A percentile compares a stretch with the other conserved stretches of the same genome.
Conservation (phyloP, 2,329 filamentous ascomycete genomes). For the Pyrenochaeta sp. region DNA sequence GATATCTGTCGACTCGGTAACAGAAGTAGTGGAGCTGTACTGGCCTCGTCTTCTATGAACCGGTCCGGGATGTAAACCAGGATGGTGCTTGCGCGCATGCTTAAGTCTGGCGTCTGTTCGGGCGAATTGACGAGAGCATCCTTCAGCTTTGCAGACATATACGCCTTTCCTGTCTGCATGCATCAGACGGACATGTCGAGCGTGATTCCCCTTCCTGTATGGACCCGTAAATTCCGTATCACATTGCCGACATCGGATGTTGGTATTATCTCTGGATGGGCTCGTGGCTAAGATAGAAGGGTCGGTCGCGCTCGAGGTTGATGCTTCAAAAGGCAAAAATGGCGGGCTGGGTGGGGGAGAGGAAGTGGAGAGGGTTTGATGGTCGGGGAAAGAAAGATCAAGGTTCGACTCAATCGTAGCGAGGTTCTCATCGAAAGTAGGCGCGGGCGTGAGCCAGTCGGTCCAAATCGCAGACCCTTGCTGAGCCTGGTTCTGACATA, state of each 20-base stretch:
- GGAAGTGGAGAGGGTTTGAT: neutral
- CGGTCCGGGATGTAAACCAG: slow-evolving; percentile 5
- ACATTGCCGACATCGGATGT: slow-evolving; percentile 8
- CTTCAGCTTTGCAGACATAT: slow-evolving; percentile 6
- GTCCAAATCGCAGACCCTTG: neutral
- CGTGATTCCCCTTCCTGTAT: slow-evolving; percentile 15
- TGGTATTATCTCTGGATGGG: neutral
- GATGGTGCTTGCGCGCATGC: slow-evolving; percentile 16
- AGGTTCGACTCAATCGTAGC: neutral
- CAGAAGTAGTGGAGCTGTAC: neutral
- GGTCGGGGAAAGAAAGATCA: neutral
- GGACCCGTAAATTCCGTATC: slow-evolving; percentile 11
- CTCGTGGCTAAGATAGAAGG: neutral
- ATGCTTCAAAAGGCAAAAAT: neutral
- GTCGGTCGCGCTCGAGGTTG: neutral
- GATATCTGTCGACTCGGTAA: neutral
- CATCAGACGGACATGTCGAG: slow-evolving; percentile 13
- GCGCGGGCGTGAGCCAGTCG: neutral
- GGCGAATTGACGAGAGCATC: slow-evolving; percentile 10
- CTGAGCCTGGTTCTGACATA: too few relatives aligned
- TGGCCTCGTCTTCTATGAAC: slow-evolving; percentile 4
- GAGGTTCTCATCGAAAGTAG: neutral
- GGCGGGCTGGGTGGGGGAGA: neutral
- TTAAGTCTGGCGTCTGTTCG: slow-evolving; percentile 18
- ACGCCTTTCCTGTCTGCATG: slow-evolving; percentile 3